Evolutionary conservation across 345 rosid genomes (phyloP).

Genomic region (Salix viminalis): DNA sequence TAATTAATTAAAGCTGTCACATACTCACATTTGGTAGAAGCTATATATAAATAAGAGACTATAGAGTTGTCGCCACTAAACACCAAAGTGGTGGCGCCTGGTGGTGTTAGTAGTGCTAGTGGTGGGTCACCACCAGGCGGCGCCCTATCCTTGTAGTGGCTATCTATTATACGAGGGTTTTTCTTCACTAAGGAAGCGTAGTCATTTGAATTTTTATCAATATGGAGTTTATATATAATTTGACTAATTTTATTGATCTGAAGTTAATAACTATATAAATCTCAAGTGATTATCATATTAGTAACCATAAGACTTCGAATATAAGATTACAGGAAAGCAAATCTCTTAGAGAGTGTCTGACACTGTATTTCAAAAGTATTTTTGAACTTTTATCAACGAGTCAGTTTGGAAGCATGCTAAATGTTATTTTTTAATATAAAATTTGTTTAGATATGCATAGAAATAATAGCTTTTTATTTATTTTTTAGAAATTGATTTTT

Average conservation of each 20-base stretch:
- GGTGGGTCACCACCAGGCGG: conserved; percentile 16
- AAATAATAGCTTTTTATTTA: too few species aligned
- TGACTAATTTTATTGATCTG: too few species aligned
- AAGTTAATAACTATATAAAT: too few species aligned
- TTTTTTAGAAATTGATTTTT: too few species aligned
- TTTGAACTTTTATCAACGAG: too few species aligned
- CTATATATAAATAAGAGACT: not conserved
- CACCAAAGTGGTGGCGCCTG: conserved; percentile 9
- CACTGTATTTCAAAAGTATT: too few species aligned
- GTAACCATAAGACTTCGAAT: accelerated
- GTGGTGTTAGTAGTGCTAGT: not conserved
- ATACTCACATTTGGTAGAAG: not conserved
- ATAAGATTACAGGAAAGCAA: too few species aligned
- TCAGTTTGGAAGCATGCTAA: too few species aligned
- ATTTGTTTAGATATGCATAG: too few species aligned
- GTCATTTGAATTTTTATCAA: not conserved
- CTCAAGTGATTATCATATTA: too few species aligned
- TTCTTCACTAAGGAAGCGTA: not conserved
- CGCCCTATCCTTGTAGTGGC: not conserved
- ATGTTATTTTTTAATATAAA: too few species aligned
- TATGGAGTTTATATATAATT: too few species aligned
- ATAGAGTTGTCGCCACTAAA: conserved; percentile 5
- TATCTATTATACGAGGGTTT: not conserved
- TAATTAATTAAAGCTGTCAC: not conserved
- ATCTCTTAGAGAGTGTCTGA: accelerated